These are phyloP conservation scores for Aspergillus ostianus DNA, from an alignment of 495 filamentous ascomycete species.

Conservation along the genomic window DNA sequence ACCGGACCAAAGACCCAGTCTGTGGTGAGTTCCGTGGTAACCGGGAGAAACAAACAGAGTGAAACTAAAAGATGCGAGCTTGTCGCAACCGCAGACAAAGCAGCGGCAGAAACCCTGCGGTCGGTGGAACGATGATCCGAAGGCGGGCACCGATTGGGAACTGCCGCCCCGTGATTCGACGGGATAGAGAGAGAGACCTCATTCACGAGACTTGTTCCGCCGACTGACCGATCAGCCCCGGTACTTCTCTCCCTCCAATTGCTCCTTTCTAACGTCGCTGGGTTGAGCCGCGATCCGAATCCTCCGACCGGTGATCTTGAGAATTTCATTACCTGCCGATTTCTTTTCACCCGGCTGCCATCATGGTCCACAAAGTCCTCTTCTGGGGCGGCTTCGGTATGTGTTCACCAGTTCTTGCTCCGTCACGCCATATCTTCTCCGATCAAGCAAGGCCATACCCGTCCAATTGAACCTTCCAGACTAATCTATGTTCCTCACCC, in stretches of 20 bases:
- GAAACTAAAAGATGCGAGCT: background rate
- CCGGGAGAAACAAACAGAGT: background rate
- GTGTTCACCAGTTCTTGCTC: conserved; percentile 19
- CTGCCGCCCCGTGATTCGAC: conserved; percentile 43
- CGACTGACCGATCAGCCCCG: conserved; percentile 11
- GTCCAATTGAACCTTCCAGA: background rate
- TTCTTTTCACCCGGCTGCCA: conserved; percentile 7
- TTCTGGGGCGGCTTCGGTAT: conserved; percentile 98
- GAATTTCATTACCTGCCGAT: background rate
- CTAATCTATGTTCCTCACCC: background rate
- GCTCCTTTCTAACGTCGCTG: background rate
- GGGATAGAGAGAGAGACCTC: conserved; percentile 24
- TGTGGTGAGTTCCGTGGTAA: background rate
- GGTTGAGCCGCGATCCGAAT: background rate
- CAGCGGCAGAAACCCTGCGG: conserved; percentile 14
- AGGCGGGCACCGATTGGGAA: conserved; percentile 30
- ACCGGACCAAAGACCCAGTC: background rate
- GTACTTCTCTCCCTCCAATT: background rate
- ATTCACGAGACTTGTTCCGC: conserved; percentile 20
- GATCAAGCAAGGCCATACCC: background rate
- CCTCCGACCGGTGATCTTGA: background rate
- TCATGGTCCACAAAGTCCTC: conserved; percentile 75
- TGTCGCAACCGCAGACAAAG: background rate
- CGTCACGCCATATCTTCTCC: background rate
- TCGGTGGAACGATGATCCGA: conserved; percentile 31